Conservation (phyloP, 768 basidiomycete genomes). For the Termitomyces sp. region DNA sequence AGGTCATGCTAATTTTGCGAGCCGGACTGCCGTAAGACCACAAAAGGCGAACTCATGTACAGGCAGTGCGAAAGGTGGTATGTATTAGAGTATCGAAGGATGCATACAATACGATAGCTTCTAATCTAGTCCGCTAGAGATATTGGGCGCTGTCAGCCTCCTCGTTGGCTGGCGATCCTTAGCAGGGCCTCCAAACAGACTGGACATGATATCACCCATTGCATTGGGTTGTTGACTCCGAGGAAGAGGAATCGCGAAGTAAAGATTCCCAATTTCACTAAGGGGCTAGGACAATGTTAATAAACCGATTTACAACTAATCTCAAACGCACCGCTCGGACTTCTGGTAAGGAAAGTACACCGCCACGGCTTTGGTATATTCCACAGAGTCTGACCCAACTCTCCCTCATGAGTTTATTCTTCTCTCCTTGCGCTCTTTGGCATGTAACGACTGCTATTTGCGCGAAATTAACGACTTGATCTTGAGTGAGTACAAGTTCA, state of each 20-base stretch:
- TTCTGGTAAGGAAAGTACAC: conserved; percentile 51
- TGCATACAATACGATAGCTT: neutral
- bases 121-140: conserved; percentile 39
- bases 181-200: conserved; percentile 73
- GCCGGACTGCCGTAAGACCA: too few relatives aligned
- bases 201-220: conserved; percentile 83
- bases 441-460: conserved; percentile 88
- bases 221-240: conserved; percentile 69
- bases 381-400: conserved; percentile 83
- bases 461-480: conserved; percentile 78
- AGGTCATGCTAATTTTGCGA: neutral
- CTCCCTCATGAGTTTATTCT: conserved; percentile 69
- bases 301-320: neutral
- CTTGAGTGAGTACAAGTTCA: conserved; percentile 71
- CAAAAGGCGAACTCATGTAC: neutral
- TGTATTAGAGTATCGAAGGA: neutral
- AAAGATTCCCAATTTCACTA: conserved; percentile 62
- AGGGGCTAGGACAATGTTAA: conserved; percentile 40
- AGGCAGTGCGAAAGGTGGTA: neutral
- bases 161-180: conserved; percentile 24
- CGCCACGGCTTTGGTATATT: conserved; percentile 74
- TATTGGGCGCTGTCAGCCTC: conserved; percentile 41
- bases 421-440: conserved; percentile 79
- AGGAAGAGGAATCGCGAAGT: conserved; percentile 85
- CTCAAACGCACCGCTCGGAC: conserved; percentile 52